Percentiles rank a stretch among this genome's conserved stretches.
These are phyloP conservation scores for Candida corydali DNA, from an alignment of 805 yeast species.

Conservation along the genomic window DNA sequence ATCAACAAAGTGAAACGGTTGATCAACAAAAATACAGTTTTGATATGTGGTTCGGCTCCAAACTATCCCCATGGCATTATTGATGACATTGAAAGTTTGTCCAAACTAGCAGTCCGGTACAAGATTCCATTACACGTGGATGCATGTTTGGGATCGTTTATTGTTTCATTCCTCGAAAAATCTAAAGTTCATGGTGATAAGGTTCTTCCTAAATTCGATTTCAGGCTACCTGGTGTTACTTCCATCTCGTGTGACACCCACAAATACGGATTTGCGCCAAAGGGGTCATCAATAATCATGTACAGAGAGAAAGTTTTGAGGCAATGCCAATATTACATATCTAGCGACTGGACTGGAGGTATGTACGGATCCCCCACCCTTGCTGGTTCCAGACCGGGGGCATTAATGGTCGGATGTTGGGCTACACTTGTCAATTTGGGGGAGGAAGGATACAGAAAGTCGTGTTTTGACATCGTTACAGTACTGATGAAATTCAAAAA, in stretches of 20 bases:
- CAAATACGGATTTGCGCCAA: conserved; percentile 97
- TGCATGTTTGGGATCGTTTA: conserved; percentile 91
- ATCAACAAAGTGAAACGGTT: conserved; percentile 54
- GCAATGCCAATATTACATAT: conserved; percentile 76
- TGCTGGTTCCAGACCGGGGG: conserved; percentile 97
- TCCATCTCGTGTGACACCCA: conserved; percentile 99
- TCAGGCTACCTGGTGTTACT: conserved; percentile 84
- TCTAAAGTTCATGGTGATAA: conserved; percentile 46
- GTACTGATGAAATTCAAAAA: conserved; percentile 58
- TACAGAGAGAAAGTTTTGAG: conserved; percentile 69
- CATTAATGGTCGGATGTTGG: conserved; percentile 97
- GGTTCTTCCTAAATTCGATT: conserved; percentile 64
- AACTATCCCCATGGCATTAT: conserved; percentile 95
- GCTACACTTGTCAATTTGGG: conserved; percentile 85
- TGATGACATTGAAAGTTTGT: conserved; percentile 77
- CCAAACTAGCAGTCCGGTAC: conserved; percentile 59
- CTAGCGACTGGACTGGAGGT: conserved; percentile 90
- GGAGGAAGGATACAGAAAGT: conserved; percentile 69
- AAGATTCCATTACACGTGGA: conserved; percentile 92
- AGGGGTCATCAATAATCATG: conserved; percentile 91
- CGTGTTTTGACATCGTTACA: conserved; percentile 62
- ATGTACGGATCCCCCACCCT: conserved; percentile 93
- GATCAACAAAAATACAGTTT: conserved; percentile 74
- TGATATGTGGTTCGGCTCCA: conserved; percentile 92
- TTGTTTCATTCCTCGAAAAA: conserved; percentile 72